phyloP scores from a whole-genome alignment of 768 basidiomycete genomes.

The Austroboletus eburneus region DNA sequence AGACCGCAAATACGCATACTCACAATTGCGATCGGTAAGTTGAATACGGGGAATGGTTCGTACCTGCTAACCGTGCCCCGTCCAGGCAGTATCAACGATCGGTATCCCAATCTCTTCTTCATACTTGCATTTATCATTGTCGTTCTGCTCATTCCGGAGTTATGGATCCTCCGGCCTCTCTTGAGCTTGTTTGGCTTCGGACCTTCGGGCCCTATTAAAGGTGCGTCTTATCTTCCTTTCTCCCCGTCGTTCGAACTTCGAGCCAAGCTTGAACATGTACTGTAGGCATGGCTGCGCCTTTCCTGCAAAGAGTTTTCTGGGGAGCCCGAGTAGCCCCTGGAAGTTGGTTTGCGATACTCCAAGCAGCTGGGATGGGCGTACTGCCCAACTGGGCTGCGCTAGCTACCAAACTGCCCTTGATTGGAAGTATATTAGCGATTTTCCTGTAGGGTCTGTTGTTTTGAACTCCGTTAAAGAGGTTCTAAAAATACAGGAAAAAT shows the following conservation, averaged over 20 bases:
- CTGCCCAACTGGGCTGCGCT: slow-evolving; percentile 6
- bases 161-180: slow-evolving; percentile 13
- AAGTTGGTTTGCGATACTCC: slow-evolving; percentile 14
- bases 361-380: slow-evolving; percentile 11
- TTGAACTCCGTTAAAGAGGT: too few species aligned
- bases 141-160: slow-evolving; percentile 7
- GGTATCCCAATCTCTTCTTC: slow-evolving; percentile 4
- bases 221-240: not conserved
- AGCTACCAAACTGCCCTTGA: not conserved
- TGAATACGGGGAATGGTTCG: too few species aligned
- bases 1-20: slow-evolving; percentile 7
- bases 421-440: too few species aligned
- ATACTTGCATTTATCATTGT: slow-evolving; percentile 2
- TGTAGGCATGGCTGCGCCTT: slow-evolving; percentile 14
- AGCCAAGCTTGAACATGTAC: not conserved
- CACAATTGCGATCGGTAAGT: slow-evolving; percentile 9
- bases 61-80: not conserved
- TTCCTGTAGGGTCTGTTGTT: too few species aligned
- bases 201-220: slow-evolving; percentile 10
- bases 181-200: slow-evolving; percentile 16
- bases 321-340: not conserved
- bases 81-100: slow-evolving; percentile 12
- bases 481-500: too few species aligned
- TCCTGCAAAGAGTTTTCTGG: slow-evolving; percentile 5
- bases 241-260: too few species aligned